Percentiles rank a stretch among this genome's conserved stretches.
Evolutionary conservation across 148 eudicot species (phyloP).

Genomic region (Nepenthes mirabilis): DNA sequence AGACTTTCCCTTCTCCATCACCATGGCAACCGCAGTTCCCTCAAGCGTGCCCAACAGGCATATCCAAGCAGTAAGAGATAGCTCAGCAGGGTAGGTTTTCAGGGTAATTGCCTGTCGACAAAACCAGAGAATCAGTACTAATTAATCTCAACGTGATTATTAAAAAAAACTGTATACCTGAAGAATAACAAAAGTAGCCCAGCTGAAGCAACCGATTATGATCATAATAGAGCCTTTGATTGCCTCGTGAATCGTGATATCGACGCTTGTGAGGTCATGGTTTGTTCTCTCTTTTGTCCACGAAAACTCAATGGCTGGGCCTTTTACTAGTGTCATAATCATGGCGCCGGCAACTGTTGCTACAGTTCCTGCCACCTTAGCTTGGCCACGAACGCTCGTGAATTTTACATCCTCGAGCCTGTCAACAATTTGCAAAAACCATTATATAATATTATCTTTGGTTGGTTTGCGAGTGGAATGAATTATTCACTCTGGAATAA

Average conservation of each 20-base stretch:
- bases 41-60: conserved; percentile 67
- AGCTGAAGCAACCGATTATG: conserved; percentile 73
- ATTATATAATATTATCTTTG: background rate
- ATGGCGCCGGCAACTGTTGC: conserved; percentile 81
- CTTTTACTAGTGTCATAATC: conserved; percentile 79
- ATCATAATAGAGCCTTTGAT: conserved; percentile 79
- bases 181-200: conserved; percentile 85
- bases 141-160: conserved; percentile 3
- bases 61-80: conserved; percentile 87
- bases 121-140: background rate
- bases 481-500: too few species aligned
- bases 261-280: conserved; percentile 15
- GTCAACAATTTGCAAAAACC: background rate
- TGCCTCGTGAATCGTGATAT: conserved; percentile 47
- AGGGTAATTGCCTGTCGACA: conserved; percentile 55
- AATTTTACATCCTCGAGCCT: conserved; percentile 63
- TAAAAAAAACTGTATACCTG: conserved; percentile 23
- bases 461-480: too few species aligned
- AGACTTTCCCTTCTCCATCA: conserved; percentile 66
- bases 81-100: conserved; percentile 62
- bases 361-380: conserved; percentile 64
- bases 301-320: conserved; percentile 36
- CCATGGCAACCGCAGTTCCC: conserved; percentile 56
- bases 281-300: conserved; percentile 23
- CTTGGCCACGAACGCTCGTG: conserved; percentile 64